Conservation (phyloP, 768 basidiomycete genomes). For the Rhodosporidiobolus sp. region DNA sequence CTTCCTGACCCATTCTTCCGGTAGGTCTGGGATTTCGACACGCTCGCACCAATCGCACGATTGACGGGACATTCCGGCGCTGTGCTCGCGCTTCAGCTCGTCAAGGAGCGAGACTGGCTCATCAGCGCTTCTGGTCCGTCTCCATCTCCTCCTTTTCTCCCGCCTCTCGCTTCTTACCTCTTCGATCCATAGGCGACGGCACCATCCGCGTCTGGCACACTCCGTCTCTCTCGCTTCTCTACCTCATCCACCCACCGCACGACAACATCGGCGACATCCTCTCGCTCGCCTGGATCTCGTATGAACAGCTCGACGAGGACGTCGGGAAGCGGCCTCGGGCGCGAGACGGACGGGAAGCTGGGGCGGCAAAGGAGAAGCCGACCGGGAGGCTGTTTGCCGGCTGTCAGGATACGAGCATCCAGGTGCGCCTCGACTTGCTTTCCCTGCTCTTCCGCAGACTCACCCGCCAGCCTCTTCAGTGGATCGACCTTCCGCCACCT, state of each 20-base stretch:
- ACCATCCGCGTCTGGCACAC: conserved; percentile 50
- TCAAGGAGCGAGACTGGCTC: conserved; percentile 49
- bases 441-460: background rate
- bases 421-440: background rate
- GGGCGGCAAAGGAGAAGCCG: background rate
- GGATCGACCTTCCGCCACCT: conserved; percentile 36
- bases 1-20: background rate
- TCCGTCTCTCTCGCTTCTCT: conserved; percentile 46
- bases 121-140: conserved; percentile 49
- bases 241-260: conserved; percentile 50
- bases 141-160: background rate
- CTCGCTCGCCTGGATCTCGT: conserved; percentile 48
- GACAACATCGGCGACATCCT: conserved; percentile 52
- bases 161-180: background rate
- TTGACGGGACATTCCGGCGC: conserved; percentile 50
- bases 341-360: too few species aligned
- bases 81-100: conserved; percentile 48
- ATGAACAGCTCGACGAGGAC: conserved; percentile 1
- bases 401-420: conserved; percentile 36
- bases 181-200: conserved; percentile 43
- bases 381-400: conserved; percentile 28
- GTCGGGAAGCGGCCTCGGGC: background rate
- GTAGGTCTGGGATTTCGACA: conserved; percentile 48
- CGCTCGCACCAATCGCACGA: conserved; percentile 44
- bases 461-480: conserved; percentile 1